Conservation (phyloP, 768 basidiomycete genomes). For the Pleurotus pulmonarius region DNA sequence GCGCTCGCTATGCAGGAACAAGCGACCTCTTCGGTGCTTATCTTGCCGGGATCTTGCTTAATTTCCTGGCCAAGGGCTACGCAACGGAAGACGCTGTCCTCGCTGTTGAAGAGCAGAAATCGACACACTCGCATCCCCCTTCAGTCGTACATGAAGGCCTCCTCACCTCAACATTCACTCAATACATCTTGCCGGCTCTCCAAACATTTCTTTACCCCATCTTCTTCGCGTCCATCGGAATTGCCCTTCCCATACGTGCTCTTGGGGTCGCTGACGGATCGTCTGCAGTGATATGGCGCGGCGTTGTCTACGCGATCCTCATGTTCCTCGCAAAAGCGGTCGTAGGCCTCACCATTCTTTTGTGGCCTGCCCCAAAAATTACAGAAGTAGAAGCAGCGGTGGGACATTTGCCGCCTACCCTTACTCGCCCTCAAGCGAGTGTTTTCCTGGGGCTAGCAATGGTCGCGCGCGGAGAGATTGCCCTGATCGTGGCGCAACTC, state of each 20-base stretch:
- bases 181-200: conserved; percentile 33
- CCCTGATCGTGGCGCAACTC: conserved; percentile 54
- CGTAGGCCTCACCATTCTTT: conserved; percentile 42
- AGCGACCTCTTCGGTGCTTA: conserved; percentile 64
- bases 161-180: conserved; percentile 25
- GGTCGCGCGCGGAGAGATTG: conserved; percentile 69
- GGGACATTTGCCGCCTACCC: neutral
- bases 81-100: neutral
- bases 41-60: conserved; percentile 48
- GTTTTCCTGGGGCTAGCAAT: conserved; percentile 52
- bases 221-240: conserved; percentile 67
- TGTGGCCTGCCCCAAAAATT: conserved; percentile 24
- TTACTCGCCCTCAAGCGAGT: neutral
- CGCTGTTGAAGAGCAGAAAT: neutral
- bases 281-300: conserved; percentile 26
- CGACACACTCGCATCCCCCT: neutral
- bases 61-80: conserved; percentile 17
- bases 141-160: conserved; percentile 9
- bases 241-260: conserved; percentile 44
- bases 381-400: neutral
- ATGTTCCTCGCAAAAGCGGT: conserved; percentile 54
- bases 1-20: conserved; percentile 49
- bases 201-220: conserved; percentile 49
- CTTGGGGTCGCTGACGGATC: conserved; percentile 34
- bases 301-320: conserved; percentile 43